Base-by-base conservation (phyloP, 139 green algal species). In the Desmodesmus armatus region DNA sequence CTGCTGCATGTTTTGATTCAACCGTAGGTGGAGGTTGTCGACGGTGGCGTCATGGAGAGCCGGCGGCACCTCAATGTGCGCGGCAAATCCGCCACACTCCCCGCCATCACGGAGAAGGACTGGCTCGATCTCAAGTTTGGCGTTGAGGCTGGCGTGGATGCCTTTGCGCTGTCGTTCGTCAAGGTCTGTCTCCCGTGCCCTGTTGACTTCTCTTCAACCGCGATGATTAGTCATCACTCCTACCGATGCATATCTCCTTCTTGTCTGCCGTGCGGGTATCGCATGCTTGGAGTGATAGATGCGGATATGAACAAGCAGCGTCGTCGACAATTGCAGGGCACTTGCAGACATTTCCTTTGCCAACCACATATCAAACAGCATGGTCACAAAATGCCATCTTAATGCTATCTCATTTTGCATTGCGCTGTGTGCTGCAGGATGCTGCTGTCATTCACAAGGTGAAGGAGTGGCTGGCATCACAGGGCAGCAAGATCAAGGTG, bases 21-120 rank as follows among this genome's bases (percentile, higher is more conserved):
- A 21, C 31, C 25, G 4, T 39, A 84, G 77, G 77, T 84, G 3
- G 73, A 90, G 66, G 92, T 96, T 21, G 88, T 96, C 11, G 94
- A 97, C 80, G 92, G 90, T n/a, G 94, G 94, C 19, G 82, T 75
- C 53, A 83, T 97, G 87, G 90, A 89, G 17, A 93, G 84, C 4
- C 86, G 92, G 69, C 88, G 94, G 29, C 94, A 97, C 87, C 90
- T 97, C 35, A 97, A 97, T 88, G 93, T 97, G 69, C 87, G 94
- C 31, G 94, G 94, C 69, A 97, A 97, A 88, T 92, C 79, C 35
- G 94, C 94, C 76, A 96, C 93, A 51, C 89, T 97, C 65, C 94
- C 94, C 0, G 91, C 93, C 79, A 96, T 97, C 86, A 97, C 94
- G 33, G 94, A 97, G 27, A 89, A 91, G 66, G 94, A 97, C 87